Conservation (phyloP, 2,329 filamentous ascomycete species). For the Mollisiaceae sp. region DNA sequence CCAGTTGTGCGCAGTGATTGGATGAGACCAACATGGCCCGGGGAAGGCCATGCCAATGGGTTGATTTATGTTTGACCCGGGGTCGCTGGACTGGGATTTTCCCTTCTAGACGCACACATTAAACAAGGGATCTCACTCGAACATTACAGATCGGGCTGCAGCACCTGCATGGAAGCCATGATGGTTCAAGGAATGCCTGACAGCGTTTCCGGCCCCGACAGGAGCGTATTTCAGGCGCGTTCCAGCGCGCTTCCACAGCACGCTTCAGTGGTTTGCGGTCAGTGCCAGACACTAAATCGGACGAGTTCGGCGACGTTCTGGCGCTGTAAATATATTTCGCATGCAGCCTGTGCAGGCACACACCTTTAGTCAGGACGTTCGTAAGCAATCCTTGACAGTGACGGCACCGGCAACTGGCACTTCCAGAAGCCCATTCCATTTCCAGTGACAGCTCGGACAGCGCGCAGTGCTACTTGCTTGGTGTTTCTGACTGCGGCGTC, state of each 20-base stretch:
- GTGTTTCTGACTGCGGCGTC: slow-evolving; percentile 1
- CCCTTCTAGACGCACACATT: background rate
- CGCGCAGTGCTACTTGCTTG: background rate
- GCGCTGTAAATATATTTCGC: background rate
- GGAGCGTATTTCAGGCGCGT: slow-evolving; percentile 7
- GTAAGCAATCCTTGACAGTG: slow-evolving; percentile 3
- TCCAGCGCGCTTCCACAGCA: slow-evolving; percentile 2
- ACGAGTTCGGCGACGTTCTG: background rate
- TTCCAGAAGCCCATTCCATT: slow-evolving; percentile 2
- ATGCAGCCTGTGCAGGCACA: background rate
- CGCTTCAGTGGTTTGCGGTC: background rate
- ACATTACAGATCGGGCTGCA: background rate
- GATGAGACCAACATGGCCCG: background rate
- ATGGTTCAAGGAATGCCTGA: background rate
- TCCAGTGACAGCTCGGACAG: background rate
- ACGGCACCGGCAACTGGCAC: background rate
- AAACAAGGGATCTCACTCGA: background rate
- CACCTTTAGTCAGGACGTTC: background rate
- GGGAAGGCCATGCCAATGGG: slow-evolving; percentile 4
- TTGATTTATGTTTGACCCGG: slow-evolving; percentile 7
- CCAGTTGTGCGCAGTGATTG: background rate
- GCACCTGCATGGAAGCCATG: background rate
- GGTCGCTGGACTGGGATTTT: slow-evolving; percentile 10
- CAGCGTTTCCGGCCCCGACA: background rate
- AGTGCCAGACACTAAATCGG: background rate